These are phyloP conservation scores for Plasmodium cynomolgi DNA, from an alignment of 169 alveolate genomes.

Conservation along the genomic window DNA sequence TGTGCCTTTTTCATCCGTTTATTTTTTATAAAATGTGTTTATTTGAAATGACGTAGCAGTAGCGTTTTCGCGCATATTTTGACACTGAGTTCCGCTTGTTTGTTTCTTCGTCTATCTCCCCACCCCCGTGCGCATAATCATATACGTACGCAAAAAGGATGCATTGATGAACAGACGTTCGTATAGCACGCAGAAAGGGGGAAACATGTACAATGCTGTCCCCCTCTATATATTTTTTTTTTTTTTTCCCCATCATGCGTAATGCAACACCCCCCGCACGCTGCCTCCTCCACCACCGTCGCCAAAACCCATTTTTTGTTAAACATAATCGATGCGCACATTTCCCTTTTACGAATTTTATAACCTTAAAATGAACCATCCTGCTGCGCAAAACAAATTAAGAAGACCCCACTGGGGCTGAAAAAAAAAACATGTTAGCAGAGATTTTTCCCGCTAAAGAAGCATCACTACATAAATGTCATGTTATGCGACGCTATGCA, in stretches of 20 bases:
- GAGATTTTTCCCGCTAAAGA: background rate
- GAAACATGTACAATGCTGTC: background rate
- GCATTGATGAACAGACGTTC: background rate
- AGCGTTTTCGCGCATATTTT: background rate
- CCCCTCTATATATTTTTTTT: background rate
- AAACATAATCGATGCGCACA: background rate
- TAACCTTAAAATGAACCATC: background rate
- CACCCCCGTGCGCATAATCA: background rate
- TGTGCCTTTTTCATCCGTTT: background rate
- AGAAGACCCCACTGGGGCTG: background rate
- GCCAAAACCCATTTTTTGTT: background rate
- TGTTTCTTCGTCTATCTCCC: background rate
- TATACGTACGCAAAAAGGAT: background rate
- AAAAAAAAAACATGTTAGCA: background rate
- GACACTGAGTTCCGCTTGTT: background rate
- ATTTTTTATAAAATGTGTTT: background rate
- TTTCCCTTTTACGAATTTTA: background rate
- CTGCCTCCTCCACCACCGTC: background rate
- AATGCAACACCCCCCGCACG: background rate
- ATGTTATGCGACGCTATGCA: background rate
- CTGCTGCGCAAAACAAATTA: background rate
- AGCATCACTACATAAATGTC: background rate
- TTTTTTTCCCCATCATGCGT: background rate
- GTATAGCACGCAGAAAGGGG: background rate
- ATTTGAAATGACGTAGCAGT: background rate